Conservation (phyloP, 1,284 basidiomycete species). For the Rhizopogon parksii region DNA sequence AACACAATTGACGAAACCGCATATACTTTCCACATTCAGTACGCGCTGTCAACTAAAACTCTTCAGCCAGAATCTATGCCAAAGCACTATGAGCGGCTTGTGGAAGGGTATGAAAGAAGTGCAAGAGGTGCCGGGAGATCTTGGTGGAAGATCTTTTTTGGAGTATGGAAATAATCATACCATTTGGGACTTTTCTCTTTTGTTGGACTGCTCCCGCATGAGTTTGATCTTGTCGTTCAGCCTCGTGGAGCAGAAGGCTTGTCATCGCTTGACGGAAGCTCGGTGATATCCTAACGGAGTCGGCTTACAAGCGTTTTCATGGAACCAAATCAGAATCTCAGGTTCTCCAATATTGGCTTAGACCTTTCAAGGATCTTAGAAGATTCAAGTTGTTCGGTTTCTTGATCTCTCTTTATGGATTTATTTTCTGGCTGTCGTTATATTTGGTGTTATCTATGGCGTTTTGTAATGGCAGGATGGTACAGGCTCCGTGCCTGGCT, state of each 20-base stretch:
- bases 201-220: background rate
- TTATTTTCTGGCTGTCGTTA: background rate
- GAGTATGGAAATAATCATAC: constrained; percentile 48
- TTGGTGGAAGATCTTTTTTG: constrained; percentile 77
- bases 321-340: background rate
- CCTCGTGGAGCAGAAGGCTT: background rate
- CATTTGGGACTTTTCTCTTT: background rate
- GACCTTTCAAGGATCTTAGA: background rate
- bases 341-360: background rate
- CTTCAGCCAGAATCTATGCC: constrained; percentile 64
- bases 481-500: background rate
- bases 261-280: background rate
- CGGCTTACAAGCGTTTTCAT: no score
- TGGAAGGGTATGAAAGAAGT: constrained; percentile 66
- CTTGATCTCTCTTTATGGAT: background rate
- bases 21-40: constrained; percentile 34
- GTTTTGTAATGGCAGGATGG: background rate
- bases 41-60: constrained; percentile 54
- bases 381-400: background rate
- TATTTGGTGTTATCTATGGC: background rate
- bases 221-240: background rate
- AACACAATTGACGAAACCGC: background rate
- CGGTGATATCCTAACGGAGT: background rate
- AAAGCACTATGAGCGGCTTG: constrained; percentile 60
- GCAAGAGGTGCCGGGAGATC: constrained; percentile 65